These are phyloP conservation scores for Ustilago crameri DNA, from an alignment of 1,284 basidiomycete species.

Conservation along the genomic window DNA sequence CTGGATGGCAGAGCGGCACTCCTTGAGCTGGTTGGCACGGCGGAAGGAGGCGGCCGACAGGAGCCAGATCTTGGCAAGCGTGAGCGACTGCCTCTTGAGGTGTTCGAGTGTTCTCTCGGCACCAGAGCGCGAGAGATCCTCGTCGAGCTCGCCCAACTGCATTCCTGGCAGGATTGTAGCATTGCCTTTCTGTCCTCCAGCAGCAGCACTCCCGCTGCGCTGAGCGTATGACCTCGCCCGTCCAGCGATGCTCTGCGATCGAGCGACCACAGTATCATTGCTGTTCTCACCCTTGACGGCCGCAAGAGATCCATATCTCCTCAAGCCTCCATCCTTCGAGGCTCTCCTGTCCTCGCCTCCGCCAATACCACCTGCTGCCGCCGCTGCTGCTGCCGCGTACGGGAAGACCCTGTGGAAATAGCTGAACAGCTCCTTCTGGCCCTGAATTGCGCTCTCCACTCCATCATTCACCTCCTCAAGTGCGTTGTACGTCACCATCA, in stretches of 20 bases:
- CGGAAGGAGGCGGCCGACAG: conserved; percentile 94
- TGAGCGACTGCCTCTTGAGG: conserved; percentile 37
- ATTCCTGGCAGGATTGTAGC: conserved; percentile 33
- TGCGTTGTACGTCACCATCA: conserved; percentile 86
- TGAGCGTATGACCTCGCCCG: conserved; percentile 36
- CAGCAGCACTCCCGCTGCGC: conserved; percentile 17
- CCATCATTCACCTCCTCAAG: conserved; percentile 87
- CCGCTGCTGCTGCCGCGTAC: conserved; percentile 41
- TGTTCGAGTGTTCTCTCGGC: conserved; percentile 34
- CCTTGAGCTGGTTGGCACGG: conserved; percentile 85
- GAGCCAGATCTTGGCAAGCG: conserved; percentile 88
- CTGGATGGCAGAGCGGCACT: conserved; percentile 88
- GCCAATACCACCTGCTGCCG: conserved; percentile 23
- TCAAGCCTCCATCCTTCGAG: conserved; percentile 30
- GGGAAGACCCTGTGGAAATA: conserved; percentile 73
- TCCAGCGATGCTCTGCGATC: conserved; percentile 23
- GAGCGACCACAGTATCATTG: conserved; percentile 23
- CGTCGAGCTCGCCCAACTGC: conserved; percentile 19
- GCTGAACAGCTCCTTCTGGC: conserved; percentile 85
- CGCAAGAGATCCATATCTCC: conserved; percentile 37
- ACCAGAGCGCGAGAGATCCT: conserved; percentile 26
- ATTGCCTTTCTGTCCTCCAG: conserved; percentile 10
- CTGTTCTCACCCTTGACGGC: conserved; percentile 23
- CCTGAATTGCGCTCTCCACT: conserved; percentile 81
- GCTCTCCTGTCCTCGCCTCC: conserved; percentile 6